Percentiles rank a stretch among this genome's conserved stretches.
phyloP scores from a whole-genome alignment of 169 alveolate species.

The Plasmodium berghei region DNA sequence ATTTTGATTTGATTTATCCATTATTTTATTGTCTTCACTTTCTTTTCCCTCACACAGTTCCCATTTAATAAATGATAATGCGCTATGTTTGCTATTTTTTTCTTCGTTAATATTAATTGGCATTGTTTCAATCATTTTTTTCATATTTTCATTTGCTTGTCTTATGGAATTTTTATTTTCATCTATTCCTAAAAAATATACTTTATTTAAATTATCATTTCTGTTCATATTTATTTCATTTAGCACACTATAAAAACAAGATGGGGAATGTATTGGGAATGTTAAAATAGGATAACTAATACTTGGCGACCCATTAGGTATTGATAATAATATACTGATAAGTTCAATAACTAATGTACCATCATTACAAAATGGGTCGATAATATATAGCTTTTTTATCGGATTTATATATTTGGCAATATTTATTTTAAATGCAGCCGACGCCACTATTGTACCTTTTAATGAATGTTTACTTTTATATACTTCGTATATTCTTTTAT shows the following conservation, averaged over 20 bases:
- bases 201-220: constrained; percentile 7
- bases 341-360: constrained; percentile 32
- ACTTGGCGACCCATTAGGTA: constrained; percentile 74
- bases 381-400: constrained; percentile 20
- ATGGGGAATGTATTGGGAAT: constrained; percentile 70
- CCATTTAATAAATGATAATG: not conserved
- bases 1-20: not conserved
- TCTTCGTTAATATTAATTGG: constrained; percentile 26
- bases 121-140: constrained; percentile 16
- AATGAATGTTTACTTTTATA: constrained; percentile 52
- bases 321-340: constrained; percentile 20
- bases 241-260: constrained; percentile 38
- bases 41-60: not conserved
- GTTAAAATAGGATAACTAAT: constrained; percentile 50
- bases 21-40: not conserved
- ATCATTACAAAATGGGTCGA: constrained; percentile 75
- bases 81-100: not conserved
- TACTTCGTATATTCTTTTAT: constrained; percentile 28
- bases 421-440: constrained; percentile 35
- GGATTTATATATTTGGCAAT: constrained; percentile 36
- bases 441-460: constrained; percentile 63
- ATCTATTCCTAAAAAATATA: constrained; percentile 51
- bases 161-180: constrained; percentile 28
- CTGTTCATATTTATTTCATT: constrained; percentile 35
- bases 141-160: constrained; percentile 42